Percentiles rank a stretch among this genome's conserved stretches.
Evolutionary conservation across 2,329 filamentous ascomycete species (phyloP).

Genomic region (Sclerotiophoma versabilis): DNA sequence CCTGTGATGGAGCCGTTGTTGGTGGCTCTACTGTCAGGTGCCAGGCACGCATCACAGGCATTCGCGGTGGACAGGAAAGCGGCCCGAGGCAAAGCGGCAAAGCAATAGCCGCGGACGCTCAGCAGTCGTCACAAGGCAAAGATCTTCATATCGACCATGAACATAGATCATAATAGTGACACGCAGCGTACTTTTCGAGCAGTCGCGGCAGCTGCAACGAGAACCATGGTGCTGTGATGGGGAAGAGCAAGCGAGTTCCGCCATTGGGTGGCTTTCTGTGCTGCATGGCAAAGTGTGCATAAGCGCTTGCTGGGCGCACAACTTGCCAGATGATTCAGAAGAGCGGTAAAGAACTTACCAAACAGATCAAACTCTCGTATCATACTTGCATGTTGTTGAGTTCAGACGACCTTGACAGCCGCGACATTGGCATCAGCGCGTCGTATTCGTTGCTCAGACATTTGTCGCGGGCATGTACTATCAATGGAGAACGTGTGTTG

Average conservation of each 20-base stretch:
- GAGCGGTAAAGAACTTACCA: conserved; percentile 46
- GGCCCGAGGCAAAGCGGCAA: conserved; percentile 35
- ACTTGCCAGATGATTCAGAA: conserved; percentile 45
- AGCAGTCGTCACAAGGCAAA: conserved; percentile 17
- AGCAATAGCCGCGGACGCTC: conserved; percentile 30
- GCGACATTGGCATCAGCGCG: neutral
- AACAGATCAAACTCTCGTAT: conserved; percentile 31
- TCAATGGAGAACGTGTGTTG: neutral
- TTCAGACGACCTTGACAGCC: neutral
- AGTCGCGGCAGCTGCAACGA: conserved; percentile 7
- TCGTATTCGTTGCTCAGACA: neutral
- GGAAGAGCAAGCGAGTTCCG: conserved; percentile 25
- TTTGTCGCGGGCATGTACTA: neutral
- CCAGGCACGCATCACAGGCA: conserved; percentile 31
- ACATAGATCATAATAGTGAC: conserved; percentile 33
- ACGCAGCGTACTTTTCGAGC: conserved; percentile 21
- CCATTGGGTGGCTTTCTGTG: conserved; percentile 37
- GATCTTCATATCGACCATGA: conserved; percentile 5
- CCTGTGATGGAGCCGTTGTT: conserved; percentile 21
- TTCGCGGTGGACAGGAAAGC: conserved; percentile 33
- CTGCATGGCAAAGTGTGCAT: conserved; percentile 45
- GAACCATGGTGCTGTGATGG: conserved; percentile 22
- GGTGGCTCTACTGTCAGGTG: conserved; percentile 13
- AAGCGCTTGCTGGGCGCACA: conserved; percentile 43
- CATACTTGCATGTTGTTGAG: conserved; percentile 17